phyloP scores from a whole-genome alignment of 2,329 filamentous ascomycete genomes.

The Paecilomyces sp. region DNA sequence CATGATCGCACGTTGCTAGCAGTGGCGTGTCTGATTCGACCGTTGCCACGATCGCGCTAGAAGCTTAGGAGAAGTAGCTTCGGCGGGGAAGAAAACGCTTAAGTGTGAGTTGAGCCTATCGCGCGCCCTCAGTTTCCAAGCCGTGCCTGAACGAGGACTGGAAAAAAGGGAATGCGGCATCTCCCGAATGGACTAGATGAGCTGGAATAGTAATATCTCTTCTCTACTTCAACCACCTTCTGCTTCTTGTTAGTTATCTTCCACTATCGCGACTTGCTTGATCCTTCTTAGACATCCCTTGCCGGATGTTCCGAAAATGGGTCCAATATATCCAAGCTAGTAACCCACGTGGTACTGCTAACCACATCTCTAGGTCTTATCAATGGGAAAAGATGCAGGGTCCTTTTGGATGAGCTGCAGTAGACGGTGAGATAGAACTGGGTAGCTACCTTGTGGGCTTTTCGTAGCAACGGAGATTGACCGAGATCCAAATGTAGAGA shows the following conservation, averaged over 20 bases:
- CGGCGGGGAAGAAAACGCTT: not conserved
- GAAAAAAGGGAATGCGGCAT: not conserved
- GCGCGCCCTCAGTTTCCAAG: not conserved
- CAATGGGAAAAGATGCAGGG: too few relatives aligned
- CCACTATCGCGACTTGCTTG: not conserved
- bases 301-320: not conserved
- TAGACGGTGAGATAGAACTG: not conserved
- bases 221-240: not conserved
- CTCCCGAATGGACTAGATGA: not conserved
- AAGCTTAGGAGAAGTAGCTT: not conserved
- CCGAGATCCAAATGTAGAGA: constrained; percentile 3
- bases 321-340: not conserved
- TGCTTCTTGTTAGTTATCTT: not conserved
- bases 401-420: not conserved
- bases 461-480: not conserved
- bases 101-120: not conserved
- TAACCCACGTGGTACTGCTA: not conserved
- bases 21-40: not conserved
- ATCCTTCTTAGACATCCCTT: not conserved
- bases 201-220: not conserved
- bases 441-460: not conserved
- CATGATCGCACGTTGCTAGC: not conserved
- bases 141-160: not conserved
- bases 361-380: not conserved
- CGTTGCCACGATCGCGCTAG: not conserved